These are phyloP conservation scores for Solanum lycopersicoides DNA, from an alignment of 257 asterid species.

Conservation along the genomic window DNA sequence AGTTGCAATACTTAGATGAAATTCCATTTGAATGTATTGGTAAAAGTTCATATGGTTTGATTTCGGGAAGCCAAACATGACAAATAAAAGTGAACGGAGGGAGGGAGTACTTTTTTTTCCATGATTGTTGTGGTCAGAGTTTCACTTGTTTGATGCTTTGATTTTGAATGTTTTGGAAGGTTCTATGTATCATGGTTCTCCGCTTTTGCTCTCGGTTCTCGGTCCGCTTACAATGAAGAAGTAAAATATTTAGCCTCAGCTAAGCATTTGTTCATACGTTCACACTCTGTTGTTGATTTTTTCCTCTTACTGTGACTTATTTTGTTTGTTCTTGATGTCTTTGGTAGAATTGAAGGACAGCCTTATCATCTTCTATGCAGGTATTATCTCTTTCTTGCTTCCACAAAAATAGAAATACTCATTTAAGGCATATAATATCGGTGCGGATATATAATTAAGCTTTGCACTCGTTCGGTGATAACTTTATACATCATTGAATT, in stretches of 20 bases:
- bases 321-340: not conserved
- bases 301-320: not conserved
- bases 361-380: constrained; percentile 69
- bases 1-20: not conserved
- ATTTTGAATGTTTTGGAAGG: constrained; percentile 31
- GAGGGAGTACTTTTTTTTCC: not conserved
- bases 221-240: constrained; percentile 72
- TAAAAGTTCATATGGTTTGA: not conserved
- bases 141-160: not conserved
- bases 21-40: not conserved
- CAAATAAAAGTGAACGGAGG: not conserved
- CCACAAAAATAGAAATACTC: not conserved
- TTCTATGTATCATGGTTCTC: constrained; percentile 98
- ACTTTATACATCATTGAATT: not conserved
- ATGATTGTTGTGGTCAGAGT: not conserved
- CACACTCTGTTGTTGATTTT: not conserved
- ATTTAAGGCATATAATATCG: not conserved
- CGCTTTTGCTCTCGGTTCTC: constrained; percentile 59
- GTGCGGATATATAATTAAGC: not conserved
- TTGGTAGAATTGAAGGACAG: constrained; percentile 50
- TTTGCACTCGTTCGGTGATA: not conserved
- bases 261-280: not conserved
- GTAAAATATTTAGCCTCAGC: constrained; percentile 19
- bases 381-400: constrained; percentile 20
- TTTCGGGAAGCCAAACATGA: not conserved